Evolutionary conservation across 2,329 filamentous ascomycete species (phyloP), one percentile per base, ranked within the genome.

Genomic region (Trichoderma oligosporum): DNA sequence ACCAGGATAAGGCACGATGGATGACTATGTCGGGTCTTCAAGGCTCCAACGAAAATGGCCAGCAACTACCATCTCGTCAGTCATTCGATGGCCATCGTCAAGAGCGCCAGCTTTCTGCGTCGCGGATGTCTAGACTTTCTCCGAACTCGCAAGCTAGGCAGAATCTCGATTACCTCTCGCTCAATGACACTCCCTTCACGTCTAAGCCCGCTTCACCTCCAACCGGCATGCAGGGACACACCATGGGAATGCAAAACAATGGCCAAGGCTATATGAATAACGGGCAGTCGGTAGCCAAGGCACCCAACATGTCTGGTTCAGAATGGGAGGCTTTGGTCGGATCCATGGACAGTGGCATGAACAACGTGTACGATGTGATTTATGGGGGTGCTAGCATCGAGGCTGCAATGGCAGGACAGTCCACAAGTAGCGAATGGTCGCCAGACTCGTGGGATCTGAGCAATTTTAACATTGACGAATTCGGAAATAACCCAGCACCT

Each of bases 281-380:
- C 60, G 61, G 41, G 3, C 60, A 61, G 14, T 38, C 51, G 5
- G 46, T 36, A 3, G 62, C 49, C 35, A 76, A 78, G 63, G 63
- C 72, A 36, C 63, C 66, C 61, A 74, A 73, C 14, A 78, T 86
- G 11, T 84, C 84, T 1, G 75, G 85, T 7, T 78, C 84, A 0
- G 89, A 94, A 64, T 96, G 91, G 91, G 91, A 96, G 70, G 84
- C 86, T 1, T 78, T 96, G 0, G 79, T 96, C 2, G 86, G 87
- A 4, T 87, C 86, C 20, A 84, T 96, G 69, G 91, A 96, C 64
- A 85, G 85, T 33, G 89, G 89, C 0, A 82, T 87, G 62, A 83
- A 86, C 54, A 95, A 93, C 67, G 87, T 95, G n/a, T 94, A 90
- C 70, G 87, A 91, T 67, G 86, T 86, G 38, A 90, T 91, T 56